Conservation (phyloP, 2,329 filamentous ascomycete genomes). For the Botryotinia convoluta region DNA sequence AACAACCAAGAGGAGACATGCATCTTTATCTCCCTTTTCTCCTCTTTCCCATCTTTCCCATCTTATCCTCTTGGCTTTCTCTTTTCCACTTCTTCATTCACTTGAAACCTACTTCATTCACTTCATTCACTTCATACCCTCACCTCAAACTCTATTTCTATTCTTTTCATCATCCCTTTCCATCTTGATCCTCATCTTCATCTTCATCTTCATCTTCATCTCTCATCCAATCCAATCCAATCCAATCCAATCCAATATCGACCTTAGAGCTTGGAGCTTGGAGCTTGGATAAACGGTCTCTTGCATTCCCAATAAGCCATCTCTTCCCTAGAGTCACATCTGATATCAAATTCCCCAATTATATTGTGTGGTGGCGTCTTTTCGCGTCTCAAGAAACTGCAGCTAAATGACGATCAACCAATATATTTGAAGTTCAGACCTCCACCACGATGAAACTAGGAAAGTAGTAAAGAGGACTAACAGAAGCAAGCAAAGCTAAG, state of each 20-base stretch:
- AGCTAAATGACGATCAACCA: neutral
- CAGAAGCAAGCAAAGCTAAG: neutral
- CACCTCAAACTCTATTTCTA: neutral
- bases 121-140: neutral
- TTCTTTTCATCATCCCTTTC: neutral
- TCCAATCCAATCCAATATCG: neutral
- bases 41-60: neutral
- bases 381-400: conserved; percentile 1
- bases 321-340: neutral
- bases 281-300: neutral
- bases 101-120: neutral
- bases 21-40: neutral
- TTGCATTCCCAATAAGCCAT: neutral
- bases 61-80: neutral
- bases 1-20: neutral
- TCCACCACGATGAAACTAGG: neutral
- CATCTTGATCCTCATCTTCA: neutral
- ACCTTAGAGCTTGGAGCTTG: neutral
- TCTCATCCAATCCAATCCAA: neutral
- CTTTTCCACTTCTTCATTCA: neutral
- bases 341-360: conserved; percentile 9
- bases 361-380: neutral
- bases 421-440: conserved; percentile 4
- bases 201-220: neutral
- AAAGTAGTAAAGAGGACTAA: neutral